Conservation (phyloP, 805 yeast genomes). For the Cyberlindnera euphorbiiphila region DNA sequence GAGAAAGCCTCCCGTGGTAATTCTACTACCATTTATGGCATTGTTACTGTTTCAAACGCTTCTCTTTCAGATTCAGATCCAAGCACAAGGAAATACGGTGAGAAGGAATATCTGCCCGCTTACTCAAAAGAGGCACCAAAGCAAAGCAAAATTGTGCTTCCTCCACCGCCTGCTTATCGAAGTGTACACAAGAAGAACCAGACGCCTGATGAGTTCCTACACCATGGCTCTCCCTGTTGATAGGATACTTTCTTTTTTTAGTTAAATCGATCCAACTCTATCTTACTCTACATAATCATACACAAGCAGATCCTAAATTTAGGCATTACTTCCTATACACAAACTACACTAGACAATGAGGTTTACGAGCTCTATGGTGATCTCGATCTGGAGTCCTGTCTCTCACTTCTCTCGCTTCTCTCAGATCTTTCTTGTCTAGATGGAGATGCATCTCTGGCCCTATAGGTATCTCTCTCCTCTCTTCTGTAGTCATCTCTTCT, state of each 20-base stretch:
- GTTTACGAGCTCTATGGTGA: constrained; percentile 20
- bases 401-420: constrained; percentile 17
- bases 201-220: constrained; percentile 1
- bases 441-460: constrained; percentile 16
- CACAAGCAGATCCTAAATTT: too few relatives aligned
- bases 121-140: constrained; percentile 9
- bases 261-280: too few relatives aligned
- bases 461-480: constrained; percentile 17
- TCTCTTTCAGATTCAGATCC: too few relatives aligned
- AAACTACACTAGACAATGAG: too few relatives aligned
- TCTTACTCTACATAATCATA: too few relatives aligned
- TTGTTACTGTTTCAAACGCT: too few relatives aligned
- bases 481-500: constrained; percentile 19
- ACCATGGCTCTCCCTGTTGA: constrained; percentile 5
- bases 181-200: too few relatives aligned
- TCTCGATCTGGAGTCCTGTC: constrained; percentile 29
- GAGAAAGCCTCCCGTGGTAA: too few relatives aligned
- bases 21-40: too few relatives aligned
- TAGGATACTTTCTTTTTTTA: neutral
- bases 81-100: too few relatives aligned
- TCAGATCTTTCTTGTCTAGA: too few relatives aligned
- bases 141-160: constrained; percentile 9
- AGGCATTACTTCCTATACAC: too few relatives aligned
- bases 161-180: constrained; percentile 6
- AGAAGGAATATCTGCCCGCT: constrained; percentile 8